Percentiles rank a stretch among this genome's conserved stretches.
These are phyloP conservation scores for Microbotryum intermedium DNA, from an alignment of 1,284 basidiomycete species.

Conservation along the genomic window DNA sequence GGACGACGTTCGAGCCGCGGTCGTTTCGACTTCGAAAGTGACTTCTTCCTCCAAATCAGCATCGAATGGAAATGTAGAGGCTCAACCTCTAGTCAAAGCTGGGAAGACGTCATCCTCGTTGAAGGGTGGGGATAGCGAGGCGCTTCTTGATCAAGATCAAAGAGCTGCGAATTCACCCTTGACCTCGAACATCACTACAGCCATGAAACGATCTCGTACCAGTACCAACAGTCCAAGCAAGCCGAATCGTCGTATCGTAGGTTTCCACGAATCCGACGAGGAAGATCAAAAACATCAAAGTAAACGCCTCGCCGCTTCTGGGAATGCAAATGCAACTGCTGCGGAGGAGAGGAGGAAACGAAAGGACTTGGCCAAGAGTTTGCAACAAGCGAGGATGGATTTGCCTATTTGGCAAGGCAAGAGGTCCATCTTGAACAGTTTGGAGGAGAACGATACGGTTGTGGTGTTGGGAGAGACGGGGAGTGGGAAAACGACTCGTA, in stretches of 20 bases:
- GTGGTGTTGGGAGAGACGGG: conserved; percentile 94
- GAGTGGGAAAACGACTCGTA: conserved; percentile 95
- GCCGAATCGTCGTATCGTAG: background rate
- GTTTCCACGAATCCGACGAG: conserved; percentile 6
- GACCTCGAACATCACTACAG: too few relatives aligned
- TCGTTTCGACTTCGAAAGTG: too few relatives aligned
- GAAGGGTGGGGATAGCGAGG: too few relatives aligned
- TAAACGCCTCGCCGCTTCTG: background rate
- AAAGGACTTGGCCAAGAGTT: conserved; percentile 33
- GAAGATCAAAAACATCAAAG: background rate
- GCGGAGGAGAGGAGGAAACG: conserved; percentile 21
- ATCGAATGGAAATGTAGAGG: too few relatives aligned
- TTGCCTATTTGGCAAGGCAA: conserved; percentile 71
- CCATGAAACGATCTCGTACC: too few relatives aligned
- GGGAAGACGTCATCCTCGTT: too few relatives aligned
- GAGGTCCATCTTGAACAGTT: conserved; percentile 62
- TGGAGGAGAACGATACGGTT: conserved; percentile 72
- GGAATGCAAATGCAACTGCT: background rate
- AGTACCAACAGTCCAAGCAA: too few relatives aligned
- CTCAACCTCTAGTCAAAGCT: too few relatives aligned
- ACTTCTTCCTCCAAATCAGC: too few relatives aligned
- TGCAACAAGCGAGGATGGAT: conserved; percentile 57
- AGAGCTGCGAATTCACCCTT: too few relatives aligned
- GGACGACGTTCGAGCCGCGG: too few relatives aligned
- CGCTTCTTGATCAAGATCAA: too few relatives aligned